Evolutionary conservation across 1,139 yeast genomes (phyloP).

Genomic region (Suhomyces bribrorum): DNA sequence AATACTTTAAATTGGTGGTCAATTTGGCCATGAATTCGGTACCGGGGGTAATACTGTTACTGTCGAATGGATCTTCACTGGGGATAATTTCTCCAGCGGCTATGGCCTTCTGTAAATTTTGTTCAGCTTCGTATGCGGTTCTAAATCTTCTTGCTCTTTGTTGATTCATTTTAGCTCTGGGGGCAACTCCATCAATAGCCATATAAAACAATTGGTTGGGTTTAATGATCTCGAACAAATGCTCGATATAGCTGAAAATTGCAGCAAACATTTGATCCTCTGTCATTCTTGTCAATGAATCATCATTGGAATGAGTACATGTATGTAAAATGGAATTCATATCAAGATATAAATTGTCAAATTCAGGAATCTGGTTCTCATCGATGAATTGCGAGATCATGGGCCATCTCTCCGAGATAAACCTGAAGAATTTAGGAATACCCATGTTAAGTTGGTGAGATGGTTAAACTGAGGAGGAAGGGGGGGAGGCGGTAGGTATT

Average conservation of each 20-base stretch:
- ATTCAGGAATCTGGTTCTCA: constrained; percentile 85
- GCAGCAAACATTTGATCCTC: constrained; percentile 93
- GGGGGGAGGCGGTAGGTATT: too few species aligned
- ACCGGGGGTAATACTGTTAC: constrained; percentile 96
- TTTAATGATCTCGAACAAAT: constrained; percentile 80
- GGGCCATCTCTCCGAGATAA: constrained; percentile 99
- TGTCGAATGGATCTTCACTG: constrained; percentile 80
- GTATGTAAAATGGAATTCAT: constrained; percentile 97
- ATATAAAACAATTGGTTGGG: constrained; percentile 88
- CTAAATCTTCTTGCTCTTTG: constrained; percentile 97
- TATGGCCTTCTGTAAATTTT: constrained; percentile 64
- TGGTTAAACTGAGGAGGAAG: background rate
- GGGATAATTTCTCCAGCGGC: constrained; percentile 64
- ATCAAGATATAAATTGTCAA: constrained; percentile 91
- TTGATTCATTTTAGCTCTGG: constrained; percentile 98
- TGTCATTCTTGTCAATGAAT: constrained; percentile 59
- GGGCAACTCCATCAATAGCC: constrained; percentile 99
- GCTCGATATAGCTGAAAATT: constrained; percentile 94
- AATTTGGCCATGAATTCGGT: constrained; percentile 96
- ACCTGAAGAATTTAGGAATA: constrained; percentile 94
- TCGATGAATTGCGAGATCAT: constrained; percentile 86
- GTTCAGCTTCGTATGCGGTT: constrained; percentile 92
- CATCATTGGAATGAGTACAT: constrained; percentile 80
- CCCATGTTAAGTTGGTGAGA: constrained; percentile 40
- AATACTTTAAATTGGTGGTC: constrained; percentile 81